Percentiles rank a stretch among this genome's conserved stretches.
phyloP scores from a whole-genome alignment of 2,329 filamentous ascomycete genomes.

The Xylariaceae sp. region DNA sequence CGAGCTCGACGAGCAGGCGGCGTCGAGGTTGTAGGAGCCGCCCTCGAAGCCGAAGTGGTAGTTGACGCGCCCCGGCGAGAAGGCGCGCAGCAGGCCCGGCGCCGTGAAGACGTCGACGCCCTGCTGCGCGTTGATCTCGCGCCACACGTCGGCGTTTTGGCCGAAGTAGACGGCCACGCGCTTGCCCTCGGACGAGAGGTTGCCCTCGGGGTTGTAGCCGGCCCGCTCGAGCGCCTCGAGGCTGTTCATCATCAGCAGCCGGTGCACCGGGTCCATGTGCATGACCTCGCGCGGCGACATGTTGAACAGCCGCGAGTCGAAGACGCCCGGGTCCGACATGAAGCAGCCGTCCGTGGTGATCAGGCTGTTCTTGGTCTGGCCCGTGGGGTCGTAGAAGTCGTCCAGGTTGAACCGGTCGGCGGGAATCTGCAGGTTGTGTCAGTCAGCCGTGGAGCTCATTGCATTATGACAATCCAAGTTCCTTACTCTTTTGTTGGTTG shows the following conservation, averaged over 20 bases:
- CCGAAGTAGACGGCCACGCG: constrained; percentile 30
- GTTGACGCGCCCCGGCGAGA: constrained; percentile 17
- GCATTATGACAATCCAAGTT: constrained; percentile 1
- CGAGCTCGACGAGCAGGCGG: constrained; percentile 27
- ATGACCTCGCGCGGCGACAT: constrained; percentile 14
- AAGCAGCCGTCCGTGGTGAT: constrained; percentile 14
- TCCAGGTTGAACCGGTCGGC: constrained; percentile 15
- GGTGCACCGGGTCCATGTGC: constrained; percentile 11
- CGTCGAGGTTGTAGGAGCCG: constrained; percentile 19
- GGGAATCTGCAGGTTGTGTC: constrained; percentile 11
- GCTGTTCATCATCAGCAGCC: constrained; percentile 12
- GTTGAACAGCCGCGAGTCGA: constrained; percentile 14
- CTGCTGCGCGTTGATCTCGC: constrained; percentile 21
- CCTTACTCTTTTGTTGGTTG: constrained; percentile 19
- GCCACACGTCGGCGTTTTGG: constrained; percentile 26
- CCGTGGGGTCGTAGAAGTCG: constrained; percentile 16
- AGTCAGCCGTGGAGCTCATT: neutral
- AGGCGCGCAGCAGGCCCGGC: constrained; percentile 9
- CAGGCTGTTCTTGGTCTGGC: constrained; percentile 15
- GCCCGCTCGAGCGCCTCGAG: constrained; percentile 18
- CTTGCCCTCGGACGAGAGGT: constrained; percentile 4
- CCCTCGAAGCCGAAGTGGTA: constrained; percentile 26
- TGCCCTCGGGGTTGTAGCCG: constrained; percentile 12
- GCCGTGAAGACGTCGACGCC: constrained; percentile 8
- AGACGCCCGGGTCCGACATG: constrained; percentile 16